phyloP scores from a whole-genome alignment of 306 rosid genomes.

The Lagenaria siceraria region DNA sequence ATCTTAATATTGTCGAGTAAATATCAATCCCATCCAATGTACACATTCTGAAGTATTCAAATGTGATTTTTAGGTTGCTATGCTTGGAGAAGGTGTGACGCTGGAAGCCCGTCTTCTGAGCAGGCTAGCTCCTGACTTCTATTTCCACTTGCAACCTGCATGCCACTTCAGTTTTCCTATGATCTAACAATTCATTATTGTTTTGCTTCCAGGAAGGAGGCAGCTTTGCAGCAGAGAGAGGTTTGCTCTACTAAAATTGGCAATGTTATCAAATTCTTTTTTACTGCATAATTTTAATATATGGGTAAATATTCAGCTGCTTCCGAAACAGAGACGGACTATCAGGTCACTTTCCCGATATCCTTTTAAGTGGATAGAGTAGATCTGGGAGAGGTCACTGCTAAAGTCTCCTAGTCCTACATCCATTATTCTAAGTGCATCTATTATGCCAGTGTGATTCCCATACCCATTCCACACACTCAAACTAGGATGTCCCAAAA shows the following conservation, averaged over 20 bases:
- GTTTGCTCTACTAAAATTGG: constrained; percentile 24
- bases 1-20: neutral
- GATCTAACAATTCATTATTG: neutral
- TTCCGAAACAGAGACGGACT: too few relatives aligned
- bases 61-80: constrained; percentile 33
- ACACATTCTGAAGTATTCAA: neutral
- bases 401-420: neutral
- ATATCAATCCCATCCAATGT: neutral
- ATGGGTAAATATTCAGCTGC: neutral
- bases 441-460: neutral
- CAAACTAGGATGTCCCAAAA: neutral
- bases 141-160: neutral
- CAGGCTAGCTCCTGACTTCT: constrained; percentile 50
- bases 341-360: neutral
- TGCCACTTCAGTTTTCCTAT: neutral
- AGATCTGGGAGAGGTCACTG: neutral
- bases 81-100: constrained; percentile 74
- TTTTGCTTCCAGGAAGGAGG: constrained; percentile 74
- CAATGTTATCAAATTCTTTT: neutral
- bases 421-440: neutral
- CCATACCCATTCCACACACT: neutral
- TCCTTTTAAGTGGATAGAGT: neutral
- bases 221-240: constrained; percentile 90
- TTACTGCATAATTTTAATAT: neutral
- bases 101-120: constrained; percentile 78